Evolutionary conservation across 2,329 filamentous ascomycete genomes (phyloP), one percentile per base, ranked within the genome.

Genomic region (Pezicula radicicola): DNA sequence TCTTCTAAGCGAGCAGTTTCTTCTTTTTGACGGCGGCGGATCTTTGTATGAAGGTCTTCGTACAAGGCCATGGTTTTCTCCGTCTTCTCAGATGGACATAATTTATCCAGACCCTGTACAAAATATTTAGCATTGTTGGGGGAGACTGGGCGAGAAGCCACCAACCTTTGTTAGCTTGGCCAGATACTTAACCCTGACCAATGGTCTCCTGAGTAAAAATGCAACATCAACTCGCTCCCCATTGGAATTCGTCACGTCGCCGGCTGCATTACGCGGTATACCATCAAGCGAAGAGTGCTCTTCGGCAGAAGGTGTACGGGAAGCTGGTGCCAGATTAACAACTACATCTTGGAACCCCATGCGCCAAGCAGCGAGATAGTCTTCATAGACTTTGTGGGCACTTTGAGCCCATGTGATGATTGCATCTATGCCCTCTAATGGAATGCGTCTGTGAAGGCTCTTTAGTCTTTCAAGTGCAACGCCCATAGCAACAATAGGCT

Each of bases 141-240:
- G 48, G 52, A 52, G 48, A 48, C 16, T 43, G 41, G 19, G 16
- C 28, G 19, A 48, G 21, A 15, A 18, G 19, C 28, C 28, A 44
- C 49, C 42, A 71, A 85, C 87, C 74, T 88, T 90, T 63, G 96
- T 83, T 36, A 90, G 87, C 68, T 92, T 96, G 41, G 86, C 78
- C 55, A 99, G 82, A 69, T 92, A 89, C 68, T 96, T 97, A 55
- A 97, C 75, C 44, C 94, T 83, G 19, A 96, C 85, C 40, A 99
- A 72, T 1, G 94, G 94, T 49, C 93, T 79, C 71, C 96, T 97
- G 48, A 99, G 76, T 43, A 99, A 77, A 69, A 94, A 95, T 7
- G 92, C 92, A 45, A 99, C 94, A 66, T 97, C 94, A 8, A 97
- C 91, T 48, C 91, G 84, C 68, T 97, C 91, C 12, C 93, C 94